Base-by-base conservation (phyloP, 352 stramenopile species). In the Bremia lactucae region DNA sequence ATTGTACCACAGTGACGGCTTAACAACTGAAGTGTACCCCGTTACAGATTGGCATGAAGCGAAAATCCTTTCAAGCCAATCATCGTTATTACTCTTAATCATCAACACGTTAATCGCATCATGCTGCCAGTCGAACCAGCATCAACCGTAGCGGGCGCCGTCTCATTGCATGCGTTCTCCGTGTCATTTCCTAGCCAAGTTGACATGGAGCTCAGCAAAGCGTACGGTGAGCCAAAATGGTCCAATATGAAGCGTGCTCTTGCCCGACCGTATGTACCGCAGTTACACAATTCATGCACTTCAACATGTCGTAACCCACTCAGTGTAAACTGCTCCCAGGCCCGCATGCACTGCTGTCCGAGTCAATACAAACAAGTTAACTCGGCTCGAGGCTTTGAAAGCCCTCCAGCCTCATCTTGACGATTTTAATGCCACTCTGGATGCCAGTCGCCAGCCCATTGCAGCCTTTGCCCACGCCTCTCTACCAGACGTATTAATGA, bases 71-170 rank as follows among this genome's bases (percentile, higher is more conserved):
- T n/a, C n/a, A n/a, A n/a, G n/a, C n/a, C n/a, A n/a, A n/a, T n/a
- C n/a, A n/a, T n/a, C n/a, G n/a, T n/a, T n/a, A n/a, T n/a, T n/a
- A n/a, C n/a, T n/a, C n/a, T n/a, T n/a, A n/a, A n/a, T n/a, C n/a
- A n/a, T n/a, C n/a, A n/a, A n/a, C n/a, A n/a, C n/a, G n/a, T n/a
- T 28, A 13, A 33, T 33, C 4, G 15, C n/a, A 31, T 21, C 19
- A 59, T 63, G 54, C 34, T 34, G 13, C 65, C 96, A 41, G 76
- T 98, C 8, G 68, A 94, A 40, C 86, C 97, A 43, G 58, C 65
- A 18, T 88, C 73, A 14, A 96, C 75, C 4, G 40, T 59, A 4
- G 4, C 97, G 96, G 92, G 95, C 98, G 23, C 71, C 24, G 52
- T 35, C 13, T 52, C 51, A 15, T 34, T 87, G 21, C 52, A 80